These are phyloP conservation scores for Hypoxylon sp. DNA, from an alignment of 2,329 filamentous ascomycete genomes.

Conservation along the genomic window DNA sequence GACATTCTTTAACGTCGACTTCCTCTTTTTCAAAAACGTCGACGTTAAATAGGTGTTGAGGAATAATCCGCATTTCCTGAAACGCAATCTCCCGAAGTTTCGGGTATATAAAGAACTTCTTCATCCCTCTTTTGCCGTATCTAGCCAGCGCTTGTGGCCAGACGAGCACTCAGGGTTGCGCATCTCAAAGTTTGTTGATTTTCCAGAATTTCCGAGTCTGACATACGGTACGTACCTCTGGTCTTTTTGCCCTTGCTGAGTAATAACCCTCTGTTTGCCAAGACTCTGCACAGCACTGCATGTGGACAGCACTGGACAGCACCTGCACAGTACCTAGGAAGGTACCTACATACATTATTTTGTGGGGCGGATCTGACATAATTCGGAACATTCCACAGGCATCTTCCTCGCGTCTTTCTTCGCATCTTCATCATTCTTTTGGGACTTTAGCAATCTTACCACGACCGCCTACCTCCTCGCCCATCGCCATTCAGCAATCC, in stretches of 20 bases:
- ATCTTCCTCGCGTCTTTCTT: constrained; percentile 31
- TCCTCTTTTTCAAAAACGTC: not conserved
- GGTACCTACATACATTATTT: constrained; percentile 2
- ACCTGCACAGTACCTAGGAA: no score
- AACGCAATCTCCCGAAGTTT: not conserved
- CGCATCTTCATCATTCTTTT: constrained; percentile 19
- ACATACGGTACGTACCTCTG: no score
- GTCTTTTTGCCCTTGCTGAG: no score
- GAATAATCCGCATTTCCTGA: not conserved
- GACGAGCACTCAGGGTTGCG: no score
- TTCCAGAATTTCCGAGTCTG: no score
- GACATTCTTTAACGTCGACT: not conserved
- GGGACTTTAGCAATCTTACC: constrained; percentile 4
- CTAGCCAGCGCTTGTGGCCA: no score
- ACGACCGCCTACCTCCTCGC: not conserved
- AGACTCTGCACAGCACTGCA: not conserved
- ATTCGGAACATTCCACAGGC: constrained; percentile 35
- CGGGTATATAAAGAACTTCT: not conserved
- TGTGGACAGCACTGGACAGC: no score
- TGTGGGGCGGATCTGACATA: constrained; percentile 33
- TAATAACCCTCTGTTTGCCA: not conserved
- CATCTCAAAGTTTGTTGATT: no score
- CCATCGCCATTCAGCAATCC: constrained; percentile 7
- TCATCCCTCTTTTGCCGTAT: not conserved
- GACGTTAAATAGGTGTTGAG: not conserved